Evolutionary conservation across 2,329 filamentous ascomycete species (phyloP).

Genomic region (Diaporthe australafricana): DNA sequence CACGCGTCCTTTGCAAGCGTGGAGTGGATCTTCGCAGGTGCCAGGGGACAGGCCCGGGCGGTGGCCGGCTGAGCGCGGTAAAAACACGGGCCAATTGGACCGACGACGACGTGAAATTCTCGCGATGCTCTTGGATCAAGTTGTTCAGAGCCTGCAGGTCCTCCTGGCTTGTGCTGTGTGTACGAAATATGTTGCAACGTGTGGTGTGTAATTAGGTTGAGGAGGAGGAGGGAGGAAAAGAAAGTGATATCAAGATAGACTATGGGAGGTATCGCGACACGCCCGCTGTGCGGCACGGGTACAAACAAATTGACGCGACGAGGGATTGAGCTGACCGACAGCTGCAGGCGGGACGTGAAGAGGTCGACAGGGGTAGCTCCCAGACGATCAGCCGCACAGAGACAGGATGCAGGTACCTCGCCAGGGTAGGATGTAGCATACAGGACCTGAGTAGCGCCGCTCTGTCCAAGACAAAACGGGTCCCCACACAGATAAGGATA

Average conservation of each 20-base stretch:
- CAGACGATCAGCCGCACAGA: constrained; percentile 4
- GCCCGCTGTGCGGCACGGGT: constrained; percentile 23
- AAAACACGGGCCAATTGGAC: constrained; percentile 13
- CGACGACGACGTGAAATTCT: neutral
- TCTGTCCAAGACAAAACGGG: neutral
- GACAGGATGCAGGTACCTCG: constrained; percentile 16
- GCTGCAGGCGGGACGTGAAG: constrained; percentile 18
- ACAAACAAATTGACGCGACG: constrained; percentile 26
- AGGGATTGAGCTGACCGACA: constrained; percentile 9
- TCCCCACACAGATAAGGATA: constrained; percentile 14
- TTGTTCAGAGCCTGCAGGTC: neutral
- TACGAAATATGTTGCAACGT: constrained; percentile 1
- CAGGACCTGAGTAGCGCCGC: neutral
- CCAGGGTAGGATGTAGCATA: neutral
- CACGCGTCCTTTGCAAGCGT: constrained; percentile 13
- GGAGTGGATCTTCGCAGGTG: constrained; percentile 22
- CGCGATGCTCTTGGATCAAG: neutral
- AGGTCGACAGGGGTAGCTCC: constrained; percentile 29
- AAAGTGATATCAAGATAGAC: neutral
- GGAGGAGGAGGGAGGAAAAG: neutral
- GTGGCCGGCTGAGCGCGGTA: constrained; percentile 16
- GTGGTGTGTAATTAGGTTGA: neutral
- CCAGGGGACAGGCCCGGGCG: neutral
- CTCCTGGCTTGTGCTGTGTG: neutral
- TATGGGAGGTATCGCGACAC: constrained; percentile 28